phyloP scores from a whole-genome alignment of 768 basidiomycete genomes.

The Hypsizygus marmoreus region DNA sequence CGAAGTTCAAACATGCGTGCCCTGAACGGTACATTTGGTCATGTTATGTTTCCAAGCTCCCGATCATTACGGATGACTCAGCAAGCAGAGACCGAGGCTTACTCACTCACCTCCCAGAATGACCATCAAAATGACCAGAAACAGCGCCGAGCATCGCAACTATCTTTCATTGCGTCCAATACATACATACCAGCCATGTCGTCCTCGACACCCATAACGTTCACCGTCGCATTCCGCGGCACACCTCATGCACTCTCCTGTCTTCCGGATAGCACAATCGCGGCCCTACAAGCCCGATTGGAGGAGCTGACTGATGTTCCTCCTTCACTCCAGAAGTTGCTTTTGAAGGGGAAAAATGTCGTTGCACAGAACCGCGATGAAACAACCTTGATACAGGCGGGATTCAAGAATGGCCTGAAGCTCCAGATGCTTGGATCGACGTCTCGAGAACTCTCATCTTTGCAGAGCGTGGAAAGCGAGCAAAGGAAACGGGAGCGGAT shows the following conservation, averaged over 20 bases:
- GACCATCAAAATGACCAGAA: too few species aligned
- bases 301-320: conserved; percentile 71
- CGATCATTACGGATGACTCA: too few species aligned
- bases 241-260: conserved; percentile 47
- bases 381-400: conserved; percentile 39
- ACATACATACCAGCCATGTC: conserved; percentile 15
- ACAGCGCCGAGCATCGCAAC: too few species aligned
- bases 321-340: conserved; percentile 64
- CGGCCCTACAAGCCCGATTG: conserved; percentile 48
- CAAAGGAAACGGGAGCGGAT: conserved; percentile 58
- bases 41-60: too few species aligned
- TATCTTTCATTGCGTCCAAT: too few species aligned
- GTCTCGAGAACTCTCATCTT: conserved; percentile 50
- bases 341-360: conserved; percentile 68
- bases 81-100: too few species aligned
- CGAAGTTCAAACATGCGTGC: too few species aligned
- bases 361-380: conserved; percentile 29
- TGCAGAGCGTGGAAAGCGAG: conserved; percentile 61
- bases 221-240: conserved; percentile 51
- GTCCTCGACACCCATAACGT: conserved; percentile 9
- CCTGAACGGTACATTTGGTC: too few species aligned
- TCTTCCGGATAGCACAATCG: conserved; percentile 51
- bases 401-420: conserved; percentile 66
- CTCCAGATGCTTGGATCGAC: conserved; percentile 75
- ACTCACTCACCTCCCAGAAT: too few species aligned